Evolutionary conservation across 2,329 filamentous ascomycete species (phyloP).

Genomic region (Sporothrix sp.): DNA sequence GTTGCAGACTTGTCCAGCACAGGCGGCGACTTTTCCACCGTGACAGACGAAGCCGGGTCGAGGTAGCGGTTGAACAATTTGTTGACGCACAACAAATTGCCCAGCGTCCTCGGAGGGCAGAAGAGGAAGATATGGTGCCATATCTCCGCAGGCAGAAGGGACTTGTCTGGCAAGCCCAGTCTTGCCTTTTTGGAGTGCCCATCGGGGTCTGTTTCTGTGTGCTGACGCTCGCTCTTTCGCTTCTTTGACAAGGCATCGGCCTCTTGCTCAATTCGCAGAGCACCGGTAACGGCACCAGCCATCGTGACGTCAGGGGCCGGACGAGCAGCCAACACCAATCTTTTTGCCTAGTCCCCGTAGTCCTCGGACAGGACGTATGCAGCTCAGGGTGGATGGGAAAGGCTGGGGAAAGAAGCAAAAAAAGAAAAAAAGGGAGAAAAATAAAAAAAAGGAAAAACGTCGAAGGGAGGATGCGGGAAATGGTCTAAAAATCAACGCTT

Average conservation of each 20-base stretch:
- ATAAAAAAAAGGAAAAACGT: no score
- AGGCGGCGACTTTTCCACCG: slow-evolving; percentile 11
- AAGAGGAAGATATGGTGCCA: slow-evolving; percentile 64
- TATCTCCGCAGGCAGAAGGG: slow-evolving; percentile 47
- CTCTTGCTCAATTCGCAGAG: not conserved
- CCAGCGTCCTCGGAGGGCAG: slow-evolving; percentile 53
- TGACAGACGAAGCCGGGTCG: slow-evolving; percentile 32
- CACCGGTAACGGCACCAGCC: not conserved
- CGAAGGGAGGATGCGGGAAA: not conserved
- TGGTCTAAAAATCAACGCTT: slow-evolving; percentile 16
- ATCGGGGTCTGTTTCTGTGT: not conserved
- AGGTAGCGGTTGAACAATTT: slow-evolving; percentile 54
- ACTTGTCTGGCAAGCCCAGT: slow-evolving; percentile 20
- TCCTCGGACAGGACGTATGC: no score
- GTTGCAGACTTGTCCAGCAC: slow-evolving; percentile 20
- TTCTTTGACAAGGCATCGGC: not conserved
- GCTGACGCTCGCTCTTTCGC: not conserved
- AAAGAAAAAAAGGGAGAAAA: not conserved
- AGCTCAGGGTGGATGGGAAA: not conserved
- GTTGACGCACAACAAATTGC: slow-evolving; percentile 57
- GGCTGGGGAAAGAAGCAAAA: not conserved
- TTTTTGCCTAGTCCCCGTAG: no score
- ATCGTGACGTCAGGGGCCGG: not conserved
- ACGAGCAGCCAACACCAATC: no score
- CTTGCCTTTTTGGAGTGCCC: slow-evolving; percentile 23